Conservation (phyloP, 2,329 filamentous ascomycete species). For the Colletotrichum lentis region DNA sequence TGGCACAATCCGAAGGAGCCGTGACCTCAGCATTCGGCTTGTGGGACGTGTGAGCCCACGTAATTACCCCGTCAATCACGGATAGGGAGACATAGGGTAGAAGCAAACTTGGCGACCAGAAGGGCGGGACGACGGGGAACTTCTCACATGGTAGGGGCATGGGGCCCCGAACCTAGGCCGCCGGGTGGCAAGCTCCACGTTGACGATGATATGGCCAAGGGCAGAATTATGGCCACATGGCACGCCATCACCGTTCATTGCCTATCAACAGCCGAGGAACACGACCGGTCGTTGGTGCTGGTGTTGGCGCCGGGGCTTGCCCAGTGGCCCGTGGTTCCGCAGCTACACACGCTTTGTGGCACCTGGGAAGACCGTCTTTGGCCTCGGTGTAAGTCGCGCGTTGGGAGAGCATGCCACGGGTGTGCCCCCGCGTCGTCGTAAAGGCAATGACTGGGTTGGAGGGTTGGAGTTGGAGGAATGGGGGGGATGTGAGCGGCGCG, state of each 20-base stretch:
- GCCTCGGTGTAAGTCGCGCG: constrained; percentile 28
- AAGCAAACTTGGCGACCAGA: constrained; percentile 1
- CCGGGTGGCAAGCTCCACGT: constrained; percentile 23
- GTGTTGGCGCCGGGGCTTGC: constrained; percentile 3
- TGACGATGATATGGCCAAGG: neutral
- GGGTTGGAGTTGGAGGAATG: neutral
- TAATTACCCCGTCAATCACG: neutral
- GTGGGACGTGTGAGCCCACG: constrained; percentile 13
- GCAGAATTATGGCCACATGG: constrained; percentile 16
- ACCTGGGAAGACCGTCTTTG: neutral
- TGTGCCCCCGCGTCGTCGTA: neutral
- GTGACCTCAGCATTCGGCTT: constrained; percentile 15
- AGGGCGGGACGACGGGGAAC: constrained; percentile 13
- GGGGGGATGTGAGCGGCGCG: neutral
- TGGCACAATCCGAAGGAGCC: constrained; percentile 3
- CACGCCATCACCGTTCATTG: neutral
- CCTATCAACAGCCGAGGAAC: constrained; percentile 29
- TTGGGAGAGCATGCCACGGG: constrained; percentile 1
- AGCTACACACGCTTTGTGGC: constrained; percentile 5
- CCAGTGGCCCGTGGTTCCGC: constrained; percentile 20
- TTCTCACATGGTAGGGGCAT: neutral
- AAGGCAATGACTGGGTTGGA: constrained; percentile 2
- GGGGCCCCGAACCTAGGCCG: constrained; percentile 17
- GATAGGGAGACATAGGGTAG: too few species aligned
- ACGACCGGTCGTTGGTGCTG: constrained; percentile 4